A percentile compares a stretch with the other conserved stretches of the same genome.
phyloP scores from a whole-genome alignment of 768 basidiomycete species.

The Obba rivulosa region DNA sequence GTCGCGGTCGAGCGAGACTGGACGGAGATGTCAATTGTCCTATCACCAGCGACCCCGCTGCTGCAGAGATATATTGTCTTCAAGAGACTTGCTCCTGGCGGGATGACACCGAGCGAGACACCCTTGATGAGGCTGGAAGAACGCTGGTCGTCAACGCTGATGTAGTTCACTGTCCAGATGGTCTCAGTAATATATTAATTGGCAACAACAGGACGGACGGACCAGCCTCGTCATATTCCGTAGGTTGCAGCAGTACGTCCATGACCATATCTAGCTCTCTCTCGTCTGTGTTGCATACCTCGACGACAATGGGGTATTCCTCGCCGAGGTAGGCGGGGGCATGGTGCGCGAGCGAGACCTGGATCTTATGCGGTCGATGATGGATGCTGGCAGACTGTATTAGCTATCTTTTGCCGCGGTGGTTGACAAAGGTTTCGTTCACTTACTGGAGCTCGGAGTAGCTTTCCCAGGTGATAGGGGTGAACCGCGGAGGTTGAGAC shows the following conservation, averaged over 20 bases:
- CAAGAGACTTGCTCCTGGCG: slow-evolving; percentile 47
- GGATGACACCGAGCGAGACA: slow-evolving; percentile 57
- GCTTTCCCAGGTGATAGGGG: slow-evolving; percentile 45
- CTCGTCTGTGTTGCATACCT: slow-evolving; percentile 68
- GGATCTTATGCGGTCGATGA: slow-evolving; percentile 55
- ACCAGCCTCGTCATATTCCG: slow-evolving; percentile 72
- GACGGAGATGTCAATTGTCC: slow-evolving; percentile 77
- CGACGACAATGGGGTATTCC: slow-evolving; percentile 65
- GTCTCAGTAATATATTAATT: neutral
- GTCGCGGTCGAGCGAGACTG: slow-evolving; percentile 40
- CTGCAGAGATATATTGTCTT: slow-evolving; percentile 64
- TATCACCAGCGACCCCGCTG: slow-evolving; percentile 59
- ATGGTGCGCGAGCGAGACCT: slow-evolving; percentile 50
- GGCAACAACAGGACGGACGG: slow-evolving; percentile 16
- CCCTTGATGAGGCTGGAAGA: slow-evolving; percentile 74
- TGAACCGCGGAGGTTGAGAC: slow-evolving; percentile 45
- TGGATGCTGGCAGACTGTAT: slow-evolving; percentile 45
- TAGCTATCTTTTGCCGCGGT: too few relatives aligned
- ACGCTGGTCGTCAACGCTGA: slow-evolving; percentile 55
- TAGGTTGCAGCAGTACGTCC: slow-evolving; percentile 77
- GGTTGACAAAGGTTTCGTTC: neutral
- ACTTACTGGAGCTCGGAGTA: slow-evolving; percentile 45
- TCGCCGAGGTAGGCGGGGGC: slow-evolving; percentile 79
- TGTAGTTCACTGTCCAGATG: slow-evolving; percentile 44
- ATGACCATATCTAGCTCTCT: slow-evolving; percentile 61